These are phyloP conservation scores for Gossypium aridum DNA, from an alignment of 441 rosid genomes.

Conservation along the genomic window DNA sequence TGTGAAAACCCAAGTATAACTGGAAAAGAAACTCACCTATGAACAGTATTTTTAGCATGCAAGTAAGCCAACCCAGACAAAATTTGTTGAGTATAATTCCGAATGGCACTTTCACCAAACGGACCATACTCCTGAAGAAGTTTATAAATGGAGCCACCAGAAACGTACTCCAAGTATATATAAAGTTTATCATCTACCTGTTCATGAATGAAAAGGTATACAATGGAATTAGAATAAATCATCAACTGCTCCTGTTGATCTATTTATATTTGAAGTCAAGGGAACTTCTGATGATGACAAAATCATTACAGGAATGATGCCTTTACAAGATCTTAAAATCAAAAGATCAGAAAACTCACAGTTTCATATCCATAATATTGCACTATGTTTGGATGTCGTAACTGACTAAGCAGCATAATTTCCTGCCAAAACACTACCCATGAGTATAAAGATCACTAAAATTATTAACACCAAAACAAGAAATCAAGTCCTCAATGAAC, in stretches of 20 bases:
- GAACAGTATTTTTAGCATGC: constrained; percentile 81
- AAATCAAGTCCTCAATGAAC: background rate
- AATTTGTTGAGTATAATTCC: constrained; percentile 91
- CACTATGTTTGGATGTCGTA: constrained; percentile 85
- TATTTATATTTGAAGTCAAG: background rate
- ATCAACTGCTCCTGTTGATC: background rate
- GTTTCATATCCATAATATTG: constrained; percentile 94
- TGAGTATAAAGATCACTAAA: background rate
- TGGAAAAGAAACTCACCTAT: constrained; percentile 50
- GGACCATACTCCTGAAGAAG: constrained; percentile 93
- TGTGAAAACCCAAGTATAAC: background rate
- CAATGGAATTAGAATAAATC: background rate
- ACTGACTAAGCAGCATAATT: constrained; percentile 61
- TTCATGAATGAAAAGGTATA: constrained; percentile 9
- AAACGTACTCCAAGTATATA: constrained; percentile 93
- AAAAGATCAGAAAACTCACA: constrained; percentile 35
- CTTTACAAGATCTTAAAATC: background rate
- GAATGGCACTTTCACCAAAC: constrained; percentile 80
- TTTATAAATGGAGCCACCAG: constrained; percentile 96
- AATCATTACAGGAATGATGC: background rate
- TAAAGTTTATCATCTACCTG: constrained; percentile 86
- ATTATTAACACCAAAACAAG: background rate
- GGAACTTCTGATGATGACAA: background rate
- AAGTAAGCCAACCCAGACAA: constrained; percentile 86
- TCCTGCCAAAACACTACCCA: constrained; percentile 41